Percentiles rank a stretch among this genome's conserved stretches.
Evolutionary conservation across 108 stramenopile genomes (phyloP).

Genomic region (Fragilariopsis cylindrus): DNA sequence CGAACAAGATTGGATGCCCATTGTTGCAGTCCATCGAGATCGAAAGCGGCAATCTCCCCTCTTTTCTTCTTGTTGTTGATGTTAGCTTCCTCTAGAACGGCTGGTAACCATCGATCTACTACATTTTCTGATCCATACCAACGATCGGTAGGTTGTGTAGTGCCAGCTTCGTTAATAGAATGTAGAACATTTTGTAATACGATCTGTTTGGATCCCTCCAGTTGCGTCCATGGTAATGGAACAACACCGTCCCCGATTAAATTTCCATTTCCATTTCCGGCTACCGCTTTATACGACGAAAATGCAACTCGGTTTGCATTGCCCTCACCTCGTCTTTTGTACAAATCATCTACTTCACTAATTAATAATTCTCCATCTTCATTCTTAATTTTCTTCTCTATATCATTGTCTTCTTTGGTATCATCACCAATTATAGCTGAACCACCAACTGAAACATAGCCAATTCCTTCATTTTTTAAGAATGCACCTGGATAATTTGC

Average conservation of each 20-base stretch:
- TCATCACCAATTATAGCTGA: conserved; percentile 58
- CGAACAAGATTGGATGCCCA: background rate
- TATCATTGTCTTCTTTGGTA: conserved; percentile 22
- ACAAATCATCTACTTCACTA: conserved; percentile 43
- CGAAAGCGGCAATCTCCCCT: background rate
- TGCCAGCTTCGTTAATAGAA: conserved; percentile 84
- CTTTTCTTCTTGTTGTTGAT: background rate
- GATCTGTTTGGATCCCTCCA: conserved; percentile 51
- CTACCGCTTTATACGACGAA: conserved; percentile 80
- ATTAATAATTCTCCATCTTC: background rate
- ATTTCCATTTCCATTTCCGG: conserved; percentile 72
- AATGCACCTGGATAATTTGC: conserved; percentile 81
- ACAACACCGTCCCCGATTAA: conserved; percentile 87
- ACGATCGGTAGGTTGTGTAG: conserved; percentile 61
- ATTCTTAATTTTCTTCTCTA: conserved; percentile 3
- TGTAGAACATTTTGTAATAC: conserved; percentile 80
- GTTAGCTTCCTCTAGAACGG: conserved; percentile 27
- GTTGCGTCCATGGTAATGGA: conserved; percentile 67
- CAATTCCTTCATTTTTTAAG: conserved; percentile 55
- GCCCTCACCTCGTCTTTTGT: conserved; percentile 46
- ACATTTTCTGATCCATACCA: conserved; percentile 87
- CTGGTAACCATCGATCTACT: conserved; percentile 75
- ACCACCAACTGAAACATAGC: conserved; percentile 82
- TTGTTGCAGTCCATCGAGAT: conserved; percentile 7
- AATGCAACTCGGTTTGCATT: conserved; percentile 51